A percentile compares a stretch with the other conserved stretches of the same genome.
phyloP scores from a whole-genome alignment of 2,329 filamentous ascomycete genomes.

The Penicillium oxalicum region DNA sequence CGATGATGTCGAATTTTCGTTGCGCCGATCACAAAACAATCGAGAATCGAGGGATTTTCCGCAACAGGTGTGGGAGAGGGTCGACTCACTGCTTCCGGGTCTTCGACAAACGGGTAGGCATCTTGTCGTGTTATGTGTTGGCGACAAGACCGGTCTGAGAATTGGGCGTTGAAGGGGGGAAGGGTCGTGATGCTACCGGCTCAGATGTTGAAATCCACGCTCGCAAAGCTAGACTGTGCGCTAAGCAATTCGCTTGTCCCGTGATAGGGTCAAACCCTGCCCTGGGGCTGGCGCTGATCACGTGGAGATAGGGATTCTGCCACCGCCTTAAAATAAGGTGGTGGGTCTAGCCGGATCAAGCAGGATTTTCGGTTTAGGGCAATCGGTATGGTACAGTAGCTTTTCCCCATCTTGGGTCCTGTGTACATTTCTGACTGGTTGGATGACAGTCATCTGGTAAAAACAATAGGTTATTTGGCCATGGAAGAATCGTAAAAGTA shows the following conservation, averaged over 20 bases:
- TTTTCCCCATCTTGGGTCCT: neutral
- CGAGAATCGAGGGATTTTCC: neutral
- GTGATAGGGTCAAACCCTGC: constrained; percentile 29
- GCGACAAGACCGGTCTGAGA: constrained; percentile 37
- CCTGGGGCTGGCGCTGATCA: constrained; percentile 10
- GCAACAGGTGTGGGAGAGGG: constrained; percentile 16
- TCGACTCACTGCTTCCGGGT: constrained; percentile 46
- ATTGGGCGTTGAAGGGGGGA: constrained; percentile 33
- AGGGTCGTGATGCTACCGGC: constrained; percentile 27
- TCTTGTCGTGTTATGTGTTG: constrained; percentile 40
- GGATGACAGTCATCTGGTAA: neutral
- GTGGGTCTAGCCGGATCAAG: neutral
- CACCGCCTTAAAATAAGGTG: neutral
- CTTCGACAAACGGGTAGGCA: constrained; percentile 48
- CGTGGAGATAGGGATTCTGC: constrained; percentile 7
- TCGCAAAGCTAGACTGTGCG: constrained; percentile 33
- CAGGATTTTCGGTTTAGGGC: neutral
- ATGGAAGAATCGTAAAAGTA: too few relatives aligned
- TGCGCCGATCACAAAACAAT: constrained; percentile 13
- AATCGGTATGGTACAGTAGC: neutral
- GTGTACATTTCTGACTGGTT: too few relatives aligned
- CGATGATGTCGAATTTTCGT: constrained; percentile 14
- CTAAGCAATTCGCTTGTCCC: constrained; percentile 35
- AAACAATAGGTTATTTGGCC: too few relatives aligned
- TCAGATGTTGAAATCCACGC: constrained; percentile 35